phyloP scores from a whole-genome alignment of 805 yeast species.

The Kurtzmaniella cleridarum region DNA sequence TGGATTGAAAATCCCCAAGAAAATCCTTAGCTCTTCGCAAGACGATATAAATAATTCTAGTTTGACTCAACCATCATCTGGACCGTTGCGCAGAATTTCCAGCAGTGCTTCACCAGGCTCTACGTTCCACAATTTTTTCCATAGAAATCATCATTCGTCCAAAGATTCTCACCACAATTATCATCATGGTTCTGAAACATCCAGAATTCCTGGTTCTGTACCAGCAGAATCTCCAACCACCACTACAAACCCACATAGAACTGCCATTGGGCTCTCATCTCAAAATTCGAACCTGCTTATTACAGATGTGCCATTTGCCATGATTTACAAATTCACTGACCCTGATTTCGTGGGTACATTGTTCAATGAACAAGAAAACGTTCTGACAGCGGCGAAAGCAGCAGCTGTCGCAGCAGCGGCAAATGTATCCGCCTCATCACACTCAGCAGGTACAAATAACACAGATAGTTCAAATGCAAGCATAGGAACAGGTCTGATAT shows the following conservation, averaged over 20 bases:
- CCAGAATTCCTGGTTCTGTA: slow-evolving; percentile 4
- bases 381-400: slow-evolving; percentile 9
- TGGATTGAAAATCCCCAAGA: slow-evolving; percentile 18
- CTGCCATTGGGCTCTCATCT: slow-evolving; percentile 25
- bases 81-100: slow-evolving; percentile 11
- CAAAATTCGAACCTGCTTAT: slow-evolving; percentile 30
- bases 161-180: not conserved
- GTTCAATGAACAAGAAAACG: slow-evolving; percentile 13
- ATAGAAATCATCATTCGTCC: slow-evolving; percentile 17
- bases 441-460: not conserved
- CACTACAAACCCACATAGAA: slow-evolving; percentile 11
- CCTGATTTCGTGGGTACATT: slow-evolving; percentile 16
- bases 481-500: not conserved
- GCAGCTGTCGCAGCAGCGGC: not conserved
- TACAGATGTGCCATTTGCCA: slow-evolving; percentile 24
- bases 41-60: slow-evolving; percentile 7
- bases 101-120: slow-evolving; percentile 27
- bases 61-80: slow-evolving; percentile 10
- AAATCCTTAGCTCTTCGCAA: slow-evolving; percentile 11
- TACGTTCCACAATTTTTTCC: slow-evolving; percentile 30
- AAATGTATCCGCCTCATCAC: not conserved
- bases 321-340: slow-evolving; percentile 29
- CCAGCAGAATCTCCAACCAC: slow-evolving; percentile 1
- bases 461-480: not conserved
- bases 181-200: not conserved